phyloP scores from a whole-genome alignment of 805 yeast genomes.

The Starmerella ratchasimensis region DNA sequence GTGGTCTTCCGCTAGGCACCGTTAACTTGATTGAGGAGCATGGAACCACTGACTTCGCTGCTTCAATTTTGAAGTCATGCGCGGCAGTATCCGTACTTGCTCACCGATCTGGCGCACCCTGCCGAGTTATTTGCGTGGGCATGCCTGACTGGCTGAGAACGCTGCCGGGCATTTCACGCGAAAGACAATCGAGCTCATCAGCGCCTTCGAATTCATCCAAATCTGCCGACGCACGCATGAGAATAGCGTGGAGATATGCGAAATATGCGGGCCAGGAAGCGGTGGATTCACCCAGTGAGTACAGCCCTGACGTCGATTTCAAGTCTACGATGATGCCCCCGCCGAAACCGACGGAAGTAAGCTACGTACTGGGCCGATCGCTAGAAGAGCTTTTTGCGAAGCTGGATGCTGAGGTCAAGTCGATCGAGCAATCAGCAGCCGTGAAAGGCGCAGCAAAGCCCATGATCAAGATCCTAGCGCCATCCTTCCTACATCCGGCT shows the following conservation, averaged over 20 bases:
- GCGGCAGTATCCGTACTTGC: conserved; percentile 55
- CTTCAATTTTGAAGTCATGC: conserved; percentile 53
- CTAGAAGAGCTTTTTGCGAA: conserved; percentile 28
- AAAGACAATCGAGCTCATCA: too few relatives aligned
- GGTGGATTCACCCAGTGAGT: conserved; percentile 19
- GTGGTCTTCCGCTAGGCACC: conserved; percentile 71
- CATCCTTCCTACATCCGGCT: conserved; percentile 69
- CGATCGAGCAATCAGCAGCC: conserved; percentile 32
- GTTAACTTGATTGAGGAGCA: conserved; percentile 63
- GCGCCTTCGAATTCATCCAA: too few relatives aligned
- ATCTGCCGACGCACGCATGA: conserved; percentile 40
- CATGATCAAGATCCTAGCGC: conserved; percentile 54
- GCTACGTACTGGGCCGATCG: conserved; percentile 13
- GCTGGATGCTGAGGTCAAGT: too few relatives aligned
- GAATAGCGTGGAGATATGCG: conserved; percentile 92
- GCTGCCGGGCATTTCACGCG: conserved; percentile 23
- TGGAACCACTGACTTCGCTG: conserved; percentile 77
- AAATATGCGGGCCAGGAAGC: conserved; percentile 19
- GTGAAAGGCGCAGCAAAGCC: conserved; percentile 25
- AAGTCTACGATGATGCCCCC: conserved; percentile 14
- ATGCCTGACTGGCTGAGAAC: conserved; percentile 18
- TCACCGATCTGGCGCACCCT: conserved; percentile 38
- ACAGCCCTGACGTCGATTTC: conserved; percentile 17
- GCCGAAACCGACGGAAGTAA: conserved; percentile 15
- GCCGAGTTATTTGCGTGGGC: conserved; percentile 16